Evolutionary conservation across 2,329 filamentous ascomycete species (phyloP).

Genomic region (Phialophora verrucosa): DNA sequence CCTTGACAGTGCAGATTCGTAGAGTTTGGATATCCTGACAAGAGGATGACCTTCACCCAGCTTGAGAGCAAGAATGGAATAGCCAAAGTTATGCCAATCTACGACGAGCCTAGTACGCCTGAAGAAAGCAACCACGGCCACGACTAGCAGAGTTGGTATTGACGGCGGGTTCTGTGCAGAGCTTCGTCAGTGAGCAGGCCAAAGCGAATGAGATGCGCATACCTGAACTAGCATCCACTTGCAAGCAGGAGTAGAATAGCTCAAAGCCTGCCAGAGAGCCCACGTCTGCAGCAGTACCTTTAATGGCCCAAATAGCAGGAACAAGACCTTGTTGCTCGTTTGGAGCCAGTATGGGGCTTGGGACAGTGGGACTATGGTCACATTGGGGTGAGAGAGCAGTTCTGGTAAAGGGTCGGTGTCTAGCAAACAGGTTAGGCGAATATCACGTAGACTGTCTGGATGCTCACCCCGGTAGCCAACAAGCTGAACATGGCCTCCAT

Average conservation of each 20-base stretch:
- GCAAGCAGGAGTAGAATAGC: slow-evolving; percentile 74
- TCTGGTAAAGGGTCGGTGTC: slow-evolving; percentile 84
- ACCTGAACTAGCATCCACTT: slow-evolving; percentile 87
- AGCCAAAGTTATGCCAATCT: slow-evolving; percentile 99
- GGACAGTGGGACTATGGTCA: slow-evolving; percentile 73
- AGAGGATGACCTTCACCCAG: slow-evolving; percentile 70
- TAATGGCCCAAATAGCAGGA: slow-evolving; percentile 76
- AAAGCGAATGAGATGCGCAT: slow-evolving; percentile 30
- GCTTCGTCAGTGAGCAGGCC: slow-evolving; percentile 31
- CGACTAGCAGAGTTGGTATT: slow-evolving; percentile 84
- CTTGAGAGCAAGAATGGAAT: slow-evolving; percentile 81
- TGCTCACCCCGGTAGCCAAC: slow-evolving; percentile 81
- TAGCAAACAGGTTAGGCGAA: slow-evolving; percentile 42
- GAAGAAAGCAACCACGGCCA: slow-evolving; percentile 72
- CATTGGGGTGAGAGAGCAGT: slow-evolving; percentile 69
- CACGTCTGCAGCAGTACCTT: slow-evolving; percentile 85
- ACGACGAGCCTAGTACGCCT: slow-evolving; percentile 83
- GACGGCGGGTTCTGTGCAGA: slow-evolving; percentile 81
- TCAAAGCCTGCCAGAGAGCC: slow-evolving; percentile 72
- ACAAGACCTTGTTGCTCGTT: slow-evolving; percentile 72
- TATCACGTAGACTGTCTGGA: neutral
- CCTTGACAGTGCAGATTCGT: slow-evolving; percentile 75
- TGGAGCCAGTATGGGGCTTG: slow-evolving; percentile 70
- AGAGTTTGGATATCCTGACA: slow-evolving; percentile 76
- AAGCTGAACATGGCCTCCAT: slow-evolving; percentile 79